Conservation (phyloP, 108 stramenopile species). For the Pseudonitzschia multistriata region DNA sequence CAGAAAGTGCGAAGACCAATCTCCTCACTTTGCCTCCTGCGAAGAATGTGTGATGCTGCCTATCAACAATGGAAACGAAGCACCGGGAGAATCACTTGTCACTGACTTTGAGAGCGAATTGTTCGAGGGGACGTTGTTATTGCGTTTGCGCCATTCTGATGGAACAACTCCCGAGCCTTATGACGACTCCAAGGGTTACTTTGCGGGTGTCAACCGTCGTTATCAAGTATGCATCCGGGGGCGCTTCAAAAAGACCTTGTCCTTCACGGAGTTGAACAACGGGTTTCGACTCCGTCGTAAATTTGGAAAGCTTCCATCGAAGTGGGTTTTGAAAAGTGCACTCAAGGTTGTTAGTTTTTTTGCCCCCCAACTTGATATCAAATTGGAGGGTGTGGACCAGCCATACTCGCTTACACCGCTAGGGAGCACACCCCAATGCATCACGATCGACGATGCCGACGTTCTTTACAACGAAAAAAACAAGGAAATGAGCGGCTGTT, state of each 20-base stretch:
- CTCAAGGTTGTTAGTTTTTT: conserved; percentile 63
- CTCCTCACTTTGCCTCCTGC: conserved; percentile 30
- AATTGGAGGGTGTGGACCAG: conserved; percentile 50
- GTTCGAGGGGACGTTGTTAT: conserved; percentile 64
- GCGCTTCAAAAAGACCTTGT: conserved; percentile 49
- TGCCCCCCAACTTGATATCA: conserved; percentile 73
- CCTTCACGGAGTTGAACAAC: conserved; percentile 75
- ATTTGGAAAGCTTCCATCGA: conserved; percentile 62
- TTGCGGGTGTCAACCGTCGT: conserved; percentile 51
- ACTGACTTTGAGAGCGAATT: conserved; percentile 72
- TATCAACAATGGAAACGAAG: conserved; percentile 76
- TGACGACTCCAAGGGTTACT: conserved; percentile 52
- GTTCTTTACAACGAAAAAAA: background rate
- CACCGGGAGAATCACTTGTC: conserved; percentile 49
- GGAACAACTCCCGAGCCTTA: conserved; percentile 45
- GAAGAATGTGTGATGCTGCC: conserved; percentile 38
- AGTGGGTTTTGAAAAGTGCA: conserved; percentile 63
- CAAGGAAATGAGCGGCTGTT: background rate
- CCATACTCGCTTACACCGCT: conserved; percentile 69
- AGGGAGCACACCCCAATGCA: conserved; percentile 74
- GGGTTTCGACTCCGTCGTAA: conserved; percentile 55
- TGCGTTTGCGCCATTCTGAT: conserved; percentile 48
- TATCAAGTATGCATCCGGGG: conserved; percentile 65
- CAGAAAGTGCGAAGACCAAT: background rate
- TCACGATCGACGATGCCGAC: conserved; percentile 37